Percentiles rank a stretch among this genome's conserved stretches.
Evolutionary conservation across 2,329 filamentous ascomycete species (phyloP).

Genomic region (Colletotrichum cordylinicola): DNA sequence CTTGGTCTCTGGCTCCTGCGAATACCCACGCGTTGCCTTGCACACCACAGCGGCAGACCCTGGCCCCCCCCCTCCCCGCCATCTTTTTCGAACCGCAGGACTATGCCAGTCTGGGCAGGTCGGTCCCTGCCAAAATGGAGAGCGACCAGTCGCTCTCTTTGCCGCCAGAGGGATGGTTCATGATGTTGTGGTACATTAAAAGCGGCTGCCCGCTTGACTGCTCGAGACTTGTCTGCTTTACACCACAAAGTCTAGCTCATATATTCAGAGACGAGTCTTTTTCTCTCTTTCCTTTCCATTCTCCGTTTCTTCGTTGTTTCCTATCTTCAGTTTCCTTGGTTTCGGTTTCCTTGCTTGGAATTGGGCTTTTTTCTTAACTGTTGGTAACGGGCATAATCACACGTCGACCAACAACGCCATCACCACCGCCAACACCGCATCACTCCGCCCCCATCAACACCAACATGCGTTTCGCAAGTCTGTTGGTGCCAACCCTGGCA

Average conservation of each 20-base stretch:
- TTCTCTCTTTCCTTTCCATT: constrained; percentile 23
- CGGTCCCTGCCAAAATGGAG: neutral
- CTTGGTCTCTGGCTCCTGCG: neutral
- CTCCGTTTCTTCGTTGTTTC: constrained; percentile 16
- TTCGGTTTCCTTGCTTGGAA: neutral
- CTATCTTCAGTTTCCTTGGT: constrained; percentile 7
- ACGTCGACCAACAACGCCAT: neutral
- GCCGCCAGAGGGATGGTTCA: neutral
- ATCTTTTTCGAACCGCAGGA: neutral
- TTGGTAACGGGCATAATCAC: neutral
- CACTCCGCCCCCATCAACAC: neutral
- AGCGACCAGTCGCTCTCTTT: neutral
- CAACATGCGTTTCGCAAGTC: constrained; percentile 57
- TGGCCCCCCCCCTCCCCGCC: neutral
- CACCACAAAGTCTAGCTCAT: neutral
- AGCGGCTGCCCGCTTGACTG: constrained; percentile 4
- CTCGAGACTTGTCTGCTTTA: neutral
- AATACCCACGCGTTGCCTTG: constrained; percentile 14
- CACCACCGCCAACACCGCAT: neutral
- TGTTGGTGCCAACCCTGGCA: constrained; percentile 52
- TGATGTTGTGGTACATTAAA: constrained; percentile 16
- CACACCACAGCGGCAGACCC: constrained; percentile 6
- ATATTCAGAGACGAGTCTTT: constrained; percentile 6
- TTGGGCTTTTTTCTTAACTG: neutral
- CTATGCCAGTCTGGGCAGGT: neutral